Percentiles rank a stretch among this genome's conserved stretches.
Conservation (phyloP, 164 flowering plant genomes). For the Akebia trifoliata region DNA sequence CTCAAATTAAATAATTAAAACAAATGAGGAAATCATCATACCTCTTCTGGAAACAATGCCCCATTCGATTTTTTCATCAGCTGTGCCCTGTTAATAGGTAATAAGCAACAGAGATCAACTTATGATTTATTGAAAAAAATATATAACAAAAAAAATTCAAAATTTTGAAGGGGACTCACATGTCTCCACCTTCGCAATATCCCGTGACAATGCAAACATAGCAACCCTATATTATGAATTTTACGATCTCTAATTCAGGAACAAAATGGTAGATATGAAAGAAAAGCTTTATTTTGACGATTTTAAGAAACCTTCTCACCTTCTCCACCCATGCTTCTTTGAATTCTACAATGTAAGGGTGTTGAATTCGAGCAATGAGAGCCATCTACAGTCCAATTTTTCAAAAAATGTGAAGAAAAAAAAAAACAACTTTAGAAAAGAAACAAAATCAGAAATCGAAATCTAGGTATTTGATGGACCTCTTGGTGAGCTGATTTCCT, state of each 20-base stretch:
- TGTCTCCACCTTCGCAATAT: constrained; percentile 98
- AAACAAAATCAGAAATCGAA: background rate
- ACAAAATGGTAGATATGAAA: background rate
- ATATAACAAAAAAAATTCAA: too few relatives aligned
- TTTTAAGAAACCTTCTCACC: constrained; percentile 28
- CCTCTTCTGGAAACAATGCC: constrained; percentile 94
- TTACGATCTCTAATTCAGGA: constrained; percentile 18
- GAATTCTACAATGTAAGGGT: constrained; percentile 88
- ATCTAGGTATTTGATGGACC: constrained; percentile 33
- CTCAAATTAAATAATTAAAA: too few relatives aligned
- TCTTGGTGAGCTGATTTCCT: constrained; percentile 97
- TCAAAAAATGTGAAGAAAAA: constrained; percentile 6
- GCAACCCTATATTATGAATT: constrained; percentile 90
- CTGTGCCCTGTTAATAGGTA: constrained; percentile 60
- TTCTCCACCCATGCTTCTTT: constrained; percentile 99
- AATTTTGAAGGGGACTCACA: constrained; percentile 51
- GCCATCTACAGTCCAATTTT: constrained; percentile 66
- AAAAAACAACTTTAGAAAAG: constrained; percentile 9
- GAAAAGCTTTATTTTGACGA: background rate
- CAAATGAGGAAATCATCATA: constrained; percentile 17
- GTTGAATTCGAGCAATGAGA: constrained; percentile 86
- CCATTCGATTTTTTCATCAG: constrained; percentile 87
- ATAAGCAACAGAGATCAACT: too few relatives aligned
- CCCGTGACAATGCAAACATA: constrained; percentile 99
- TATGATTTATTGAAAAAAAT: too few relatives aligned